A percentile compares a stretch with the other conserved stretches of the same genome.
Conservation (phyloP, 2,329 filamentous ascomycete genomes). For the Alternaria angustiovoidea region DNA sequence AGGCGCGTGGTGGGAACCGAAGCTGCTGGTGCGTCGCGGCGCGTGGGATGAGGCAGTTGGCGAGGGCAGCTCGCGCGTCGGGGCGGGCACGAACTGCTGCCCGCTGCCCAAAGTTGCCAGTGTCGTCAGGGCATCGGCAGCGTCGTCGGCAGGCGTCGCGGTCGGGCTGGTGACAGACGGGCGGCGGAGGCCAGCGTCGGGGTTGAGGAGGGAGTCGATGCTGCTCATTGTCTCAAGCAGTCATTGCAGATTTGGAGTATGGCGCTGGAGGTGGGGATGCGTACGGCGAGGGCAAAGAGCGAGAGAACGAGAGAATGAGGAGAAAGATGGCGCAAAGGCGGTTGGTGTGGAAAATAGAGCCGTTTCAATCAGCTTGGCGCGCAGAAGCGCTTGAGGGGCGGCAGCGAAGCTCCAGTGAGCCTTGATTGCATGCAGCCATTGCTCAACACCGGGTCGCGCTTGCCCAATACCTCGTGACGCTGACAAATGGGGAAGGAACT, state of each 20-base stretch:
- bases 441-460: slow-evolving; percentile 2
- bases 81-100: slow-evolving; percentile 38
- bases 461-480: slow-evolving; percentile 7
- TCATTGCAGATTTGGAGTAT: slow-evolving; percentile 10
- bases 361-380: slow-evolving; percentile 25
- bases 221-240: slow-evolving; percentile 39
- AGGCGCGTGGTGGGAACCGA: slow-evolving; percentile 43
- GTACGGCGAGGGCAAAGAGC: not conserved
- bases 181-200: slow-evolving; percentile 31
- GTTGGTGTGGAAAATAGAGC: slow-evolving; percentile 25
- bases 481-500: slow-evolving; percentile 10
- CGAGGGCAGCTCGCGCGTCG: slow-evolving; percentile 41
- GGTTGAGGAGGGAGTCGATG: slow-evolving; percentile 49
- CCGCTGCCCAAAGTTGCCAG: slow-evolving; percentile 46
- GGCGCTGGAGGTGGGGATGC: not conserved
- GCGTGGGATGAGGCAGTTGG: slow-evolving; percentile 39
- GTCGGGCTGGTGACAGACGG: slow-evolving; percentile 20
- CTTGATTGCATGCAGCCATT: slow-evolving; percentile 16
- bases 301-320: slow-evolving; percentile 1
- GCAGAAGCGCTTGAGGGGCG: slow-evolving; percentile 13
- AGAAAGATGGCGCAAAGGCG: slow-evolving; percentile 8
- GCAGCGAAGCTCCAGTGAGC: slow-evolving; percentile 6
- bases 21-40: slow-evolving; percentile 47
- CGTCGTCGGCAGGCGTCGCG: slow-evolving; percentile 46
- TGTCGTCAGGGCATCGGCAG: slow-evolving; percentile 51